Evolutionary conservation across 495 filamentous ascomycete genomes (phyloP).

Genomic region (Neurospora sp.): DNA sequence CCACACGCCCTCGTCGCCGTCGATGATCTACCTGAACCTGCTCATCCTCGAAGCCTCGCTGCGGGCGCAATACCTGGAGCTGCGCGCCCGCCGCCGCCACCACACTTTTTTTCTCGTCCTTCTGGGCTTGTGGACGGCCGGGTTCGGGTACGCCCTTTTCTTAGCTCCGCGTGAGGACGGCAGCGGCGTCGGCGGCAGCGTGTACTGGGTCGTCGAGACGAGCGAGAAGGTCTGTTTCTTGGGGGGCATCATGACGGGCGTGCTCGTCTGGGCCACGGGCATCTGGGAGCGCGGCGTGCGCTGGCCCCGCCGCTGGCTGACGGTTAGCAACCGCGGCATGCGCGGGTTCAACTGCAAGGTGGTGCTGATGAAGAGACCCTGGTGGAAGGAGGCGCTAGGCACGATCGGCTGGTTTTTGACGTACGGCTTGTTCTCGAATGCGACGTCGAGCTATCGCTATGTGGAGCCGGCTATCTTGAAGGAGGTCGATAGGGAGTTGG

Average conservation of each 20-base stretch:
- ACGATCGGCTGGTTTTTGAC: slow-evolving; percentile 68
- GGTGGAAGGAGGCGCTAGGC: slow-evolving; percentile 66
- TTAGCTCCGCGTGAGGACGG: slow-evolving; percentile 85
- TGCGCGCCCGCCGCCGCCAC: slow-evolving; percentile 79
- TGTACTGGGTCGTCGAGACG: slow-evolving; percentile 92
- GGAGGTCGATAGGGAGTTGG: slow-evolving; percentile 41
- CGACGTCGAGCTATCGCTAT: slow-evolving; percentile 54
- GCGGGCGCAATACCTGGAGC: slow-evolving; percentile 80
- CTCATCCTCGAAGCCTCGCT: slow-evolving; percentile 92
- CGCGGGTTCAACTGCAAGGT: slow-evolving; percentile 92
- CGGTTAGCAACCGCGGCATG: slow-evolving; percentile 77
- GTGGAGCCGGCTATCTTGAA: slow-evolving; percentile 46
- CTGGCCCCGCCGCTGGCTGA: slow-evolving; percentile 89
- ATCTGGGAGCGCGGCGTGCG: slow-evolving; percentile 91
- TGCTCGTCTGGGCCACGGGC: slow-evolving; percentile 85
- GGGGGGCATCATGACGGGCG: slow-evolving; percentile 70
- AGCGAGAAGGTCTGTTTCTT: slow-evolving; percentile 79
- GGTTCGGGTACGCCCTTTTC: slow-evolving; percentile 81
- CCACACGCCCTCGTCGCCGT: slow-evolving; percentile 72
- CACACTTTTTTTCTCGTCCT: slow-evolving; percentile 90
- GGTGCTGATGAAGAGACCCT: slow-evolving; percentile 73
- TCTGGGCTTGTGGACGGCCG: slow-evolving; percentile 65
- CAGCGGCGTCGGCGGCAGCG: slow-evolving; percentile 75
- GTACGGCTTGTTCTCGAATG: slow-evolving; percentile 55
- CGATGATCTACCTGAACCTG: slow-evolving; percentile 98